These are phyloP conservation scores for Camellia oleifera DNA, from an alignment of 179 eudicot genomes.

Conservation along the genomic window DNA sequence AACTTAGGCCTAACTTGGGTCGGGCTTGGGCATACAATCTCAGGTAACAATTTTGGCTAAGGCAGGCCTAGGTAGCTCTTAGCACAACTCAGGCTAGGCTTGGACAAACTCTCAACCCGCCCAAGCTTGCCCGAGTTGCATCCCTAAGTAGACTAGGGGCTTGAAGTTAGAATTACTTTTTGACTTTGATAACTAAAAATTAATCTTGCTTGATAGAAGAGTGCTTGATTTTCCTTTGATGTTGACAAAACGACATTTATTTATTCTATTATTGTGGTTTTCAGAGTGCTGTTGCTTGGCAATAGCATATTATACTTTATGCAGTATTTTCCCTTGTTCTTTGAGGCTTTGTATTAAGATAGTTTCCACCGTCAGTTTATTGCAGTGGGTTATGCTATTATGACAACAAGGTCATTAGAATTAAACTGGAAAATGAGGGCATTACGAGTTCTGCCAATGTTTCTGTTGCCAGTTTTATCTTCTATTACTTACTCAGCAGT, in stretches of 20 bases:
- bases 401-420: slow-evolving; percentile 51
- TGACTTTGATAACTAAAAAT: neutral
- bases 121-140: neutral
- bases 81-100: too few relatives aligned
- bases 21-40: too few relatives aligned
- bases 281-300: neutral
- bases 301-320: neutral
- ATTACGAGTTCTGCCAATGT: slow-evolving; percentile 71
- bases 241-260: too few relatives aligned
- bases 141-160: neutral
- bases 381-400: slow-evolving; percentile 75
- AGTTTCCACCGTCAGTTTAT: slow-evolving; percentile 35
- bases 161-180: neutral
- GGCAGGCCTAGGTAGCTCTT: too few relatives aligned
- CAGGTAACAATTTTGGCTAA: too few relatives aligned
- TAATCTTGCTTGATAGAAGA: too few relatives aligned
- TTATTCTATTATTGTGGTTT: neutral
- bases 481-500: slow-evolving; percentile 46
- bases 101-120: neutral
- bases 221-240: too few relatives aligned
- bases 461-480: slow-evolving; percentile 63
- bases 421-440: slow-evolving; percentile 79
- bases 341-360: neutral
- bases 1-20: too few relatives aligned
- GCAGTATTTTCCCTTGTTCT: slow-evolving; percentile 2